Evolutionary conservation across 805 yeast species (phyloP), one percentile per base, ranked within the genome.

Genomic region (Pichia rugopelliculosa): DNA sequence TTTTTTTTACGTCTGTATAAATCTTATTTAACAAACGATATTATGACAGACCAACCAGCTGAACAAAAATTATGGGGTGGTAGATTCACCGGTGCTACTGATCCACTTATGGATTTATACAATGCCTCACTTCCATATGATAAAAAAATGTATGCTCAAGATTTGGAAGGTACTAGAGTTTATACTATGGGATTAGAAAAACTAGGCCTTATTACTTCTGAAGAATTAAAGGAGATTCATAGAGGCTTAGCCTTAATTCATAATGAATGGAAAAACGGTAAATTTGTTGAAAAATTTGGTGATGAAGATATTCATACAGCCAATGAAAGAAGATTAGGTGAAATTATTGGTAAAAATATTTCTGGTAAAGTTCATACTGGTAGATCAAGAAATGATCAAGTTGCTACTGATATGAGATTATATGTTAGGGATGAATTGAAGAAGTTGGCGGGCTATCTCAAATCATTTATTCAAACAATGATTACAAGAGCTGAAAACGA

Each of bases 301-400:
- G 99, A 93, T 67, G 99, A 93, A 68, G 99, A 93, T 62, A 93
- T 93, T 54, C 99, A 93, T 66, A 93, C 99, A 39, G 99, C 99
- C 39, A 93, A 93, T 64, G 99, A 93, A 72, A 86, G 99, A 71
- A 78, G 99, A 61, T 73, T 93, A 53, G 99, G 99, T 43, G 99
- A 93, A 70, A 72, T 93, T 46, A 93, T 93, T 59, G 99, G 99
- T 48, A 82, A 81, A 59, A 81, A 80, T 47, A 91, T 93, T 63
- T 87, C 98, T 15, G 99, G 99, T 37, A 93, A 93, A 61, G 98
- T 93, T 26, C 99, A 93, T 67, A 93, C 99, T n/a, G 99, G 99
- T 52, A 81, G 99, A 64, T 87, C 96, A 41, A 82, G 99, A 76
- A 93, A 93, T 62, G 99, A 93, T 67, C 99, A 93, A 72, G 97